A percentile compares a stretch with the other conserved stretches of the same genome.
Conservation (phyloP, 306 rosid genomes). For the Glycine latifolia region DNA sequence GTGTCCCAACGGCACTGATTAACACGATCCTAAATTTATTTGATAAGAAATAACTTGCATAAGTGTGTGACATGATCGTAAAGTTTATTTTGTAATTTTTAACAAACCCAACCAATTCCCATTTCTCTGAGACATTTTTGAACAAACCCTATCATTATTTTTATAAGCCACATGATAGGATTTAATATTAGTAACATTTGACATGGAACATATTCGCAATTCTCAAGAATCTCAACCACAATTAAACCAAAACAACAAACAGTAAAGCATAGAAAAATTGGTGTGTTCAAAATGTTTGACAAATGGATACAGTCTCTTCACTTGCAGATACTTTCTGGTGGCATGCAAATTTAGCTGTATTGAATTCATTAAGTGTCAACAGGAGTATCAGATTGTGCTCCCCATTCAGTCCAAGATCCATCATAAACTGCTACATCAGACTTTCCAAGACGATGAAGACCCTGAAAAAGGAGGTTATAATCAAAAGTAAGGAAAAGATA, state of each 20-base stretch:
- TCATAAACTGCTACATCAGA: conserved; percentile 83
- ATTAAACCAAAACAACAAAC: not conserved
- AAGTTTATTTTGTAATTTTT: not conserved
- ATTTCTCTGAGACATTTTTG: not conserved
- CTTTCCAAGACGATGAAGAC: conserved; percentile 91
- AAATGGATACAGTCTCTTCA: conserved; percentile 22
- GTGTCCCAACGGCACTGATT: no score
- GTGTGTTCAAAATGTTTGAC: conserved; percentile 16
- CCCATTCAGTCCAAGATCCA: conserved; percentile 99
- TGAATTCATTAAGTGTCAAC: conserved; percentile 53
- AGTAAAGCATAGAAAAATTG: conserved; percentile 19
- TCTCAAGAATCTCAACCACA: conserved; percentile 28
- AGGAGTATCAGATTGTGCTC: conserved; percentile 78
- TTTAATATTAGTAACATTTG: conserved; percentile 18
- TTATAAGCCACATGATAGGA: conserved; percentile 33
- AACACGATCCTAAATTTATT: no score
- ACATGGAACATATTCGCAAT: conserved; percentile 26
- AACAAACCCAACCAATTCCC: not conserved
- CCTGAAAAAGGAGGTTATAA: conserved; percentile 54
- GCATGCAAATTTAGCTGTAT: conserved; percentile 15
- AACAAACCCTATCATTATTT: conserved; percentile 38
- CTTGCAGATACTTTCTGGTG: conserved; percentile 30
- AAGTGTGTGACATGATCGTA: no score
- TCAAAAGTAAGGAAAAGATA: not conserved
- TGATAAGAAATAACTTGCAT: no score